Evolutionary conservation across 2,329 filamentous ascomycete genomes (phyloP).

Genomic region (Elsinoe perseae): DNA sequence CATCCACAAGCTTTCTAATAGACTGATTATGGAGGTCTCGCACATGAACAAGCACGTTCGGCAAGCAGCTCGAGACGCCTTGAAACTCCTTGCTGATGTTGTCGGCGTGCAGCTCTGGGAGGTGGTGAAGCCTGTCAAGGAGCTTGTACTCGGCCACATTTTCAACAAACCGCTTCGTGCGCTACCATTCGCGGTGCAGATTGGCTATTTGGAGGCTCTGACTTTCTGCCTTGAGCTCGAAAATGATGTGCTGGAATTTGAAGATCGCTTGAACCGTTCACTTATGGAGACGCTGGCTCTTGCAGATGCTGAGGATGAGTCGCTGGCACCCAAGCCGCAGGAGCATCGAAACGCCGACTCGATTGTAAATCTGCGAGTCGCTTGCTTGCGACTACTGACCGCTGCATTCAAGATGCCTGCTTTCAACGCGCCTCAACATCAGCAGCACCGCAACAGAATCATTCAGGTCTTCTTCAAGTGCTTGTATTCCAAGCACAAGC

Average conservation of each 20-base stretch:
- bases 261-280: constrained; percentile 81
- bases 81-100: constrained; percentile 73
- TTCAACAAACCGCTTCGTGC: constrained; percentile 92
- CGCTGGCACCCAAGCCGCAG: constrained; percentile 79
- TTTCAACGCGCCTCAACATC: constrained; percentile 67
- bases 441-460: constrained; percentile 53
- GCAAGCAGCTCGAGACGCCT: constrained; percentile 71
- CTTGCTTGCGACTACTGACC: constrained; percentile 86
- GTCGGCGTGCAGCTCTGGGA: constrained; percentile 76
- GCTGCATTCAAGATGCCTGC: constrained; percentile 91
- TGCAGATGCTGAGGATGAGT: constrained; percentile 90
- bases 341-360: constrained; percentile 94
- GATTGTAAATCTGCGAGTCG: constrained; percentile 84
- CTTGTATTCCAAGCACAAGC: constrained; percentile 83
- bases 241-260: constrained; percentile 81
- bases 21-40: constrained; percentile 79
- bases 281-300: constrained; percentile 89
- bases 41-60: constrained; percentile 96
- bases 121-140: constrained; percentile 80
- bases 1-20: constrained; percentile 69
- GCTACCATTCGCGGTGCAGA: constrained; percentile 88
- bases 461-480: constrained; percentile 98
- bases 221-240: constrained; percentile 90
- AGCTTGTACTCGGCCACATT: constrained; percentile 80
- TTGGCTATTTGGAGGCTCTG: constrained; percentile 96